A percentile compares a stretch with the other conserved stretches of the same genome.
These are phyloP conservation scores for Austroboletus novae-zelandiae DNA, from an alignment of 1,284 basidiomycete species.

Conservation along the genomic window DNA sequence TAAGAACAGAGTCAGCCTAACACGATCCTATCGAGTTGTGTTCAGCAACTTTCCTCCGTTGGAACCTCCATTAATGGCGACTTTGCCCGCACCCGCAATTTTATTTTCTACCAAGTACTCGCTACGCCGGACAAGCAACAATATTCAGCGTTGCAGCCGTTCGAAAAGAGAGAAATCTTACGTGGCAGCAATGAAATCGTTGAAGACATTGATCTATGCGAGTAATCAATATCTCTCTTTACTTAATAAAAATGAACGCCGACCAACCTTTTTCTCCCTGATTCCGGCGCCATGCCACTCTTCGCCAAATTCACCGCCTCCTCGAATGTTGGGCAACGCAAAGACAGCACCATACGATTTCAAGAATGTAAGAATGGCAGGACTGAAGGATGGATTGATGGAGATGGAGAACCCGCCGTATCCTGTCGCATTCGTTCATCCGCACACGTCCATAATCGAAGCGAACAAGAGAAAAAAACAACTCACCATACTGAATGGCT, in stretches of 20 bases:
- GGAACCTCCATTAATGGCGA: slow-evolving; percentile 76
- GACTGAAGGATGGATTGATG: slow-evolving; percentile 71
- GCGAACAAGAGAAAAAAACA: not conserved
- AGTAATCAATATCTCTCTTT: slow-evolving; percentile 1
- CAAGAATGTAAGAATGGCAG: slow-evolving; percentile 74
- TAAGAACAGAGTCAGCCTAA: not conserved
- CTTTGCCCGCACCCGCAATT: slow-evolving; percentile 68
- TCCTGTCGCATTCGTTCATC: slow-evolving; percentile 37
- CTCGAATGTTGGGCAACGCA: slow-evolving; percentile 76
- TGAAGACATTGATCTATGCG: slow-evolving; percentile 67
- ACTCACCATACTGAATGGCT: slow-evolving; percentile 73
- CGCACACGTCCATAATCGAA: not conserved
- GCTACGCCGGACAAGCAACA: slow-evolving; percentile 32
- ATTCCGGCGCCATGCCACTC: slow-evolving; percentile 77
- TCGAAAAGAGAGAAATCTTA: slow-evolving; percentile 35
- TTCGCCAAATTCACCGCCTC: slow-evolving; percentile 85
- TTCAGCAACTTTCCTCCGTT: slow-evolving; percentile 59
- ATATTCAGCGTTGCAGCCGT: not conserved
- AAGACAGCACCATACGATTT: slow-evolving; percentile 72
- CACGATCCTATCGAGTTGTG: not conserved
- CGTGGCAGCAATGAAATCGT: slow-evolving; percentile 82
- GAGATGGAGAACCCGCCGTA: slow-evolving; percentile 80
- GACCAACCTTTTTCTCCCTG: slow-evolving; percentile 61
- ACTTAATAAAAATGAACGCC: slow-evolving; percentile 1
- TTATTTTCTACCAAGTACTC: slow-evolving; percentile 72